These are phyloP conservation scores for Aaosphaeria pasadenensis DNA, from an alignment of 2,329 filamentous ascomycete species.

Conservation along the genomic window DNA sequence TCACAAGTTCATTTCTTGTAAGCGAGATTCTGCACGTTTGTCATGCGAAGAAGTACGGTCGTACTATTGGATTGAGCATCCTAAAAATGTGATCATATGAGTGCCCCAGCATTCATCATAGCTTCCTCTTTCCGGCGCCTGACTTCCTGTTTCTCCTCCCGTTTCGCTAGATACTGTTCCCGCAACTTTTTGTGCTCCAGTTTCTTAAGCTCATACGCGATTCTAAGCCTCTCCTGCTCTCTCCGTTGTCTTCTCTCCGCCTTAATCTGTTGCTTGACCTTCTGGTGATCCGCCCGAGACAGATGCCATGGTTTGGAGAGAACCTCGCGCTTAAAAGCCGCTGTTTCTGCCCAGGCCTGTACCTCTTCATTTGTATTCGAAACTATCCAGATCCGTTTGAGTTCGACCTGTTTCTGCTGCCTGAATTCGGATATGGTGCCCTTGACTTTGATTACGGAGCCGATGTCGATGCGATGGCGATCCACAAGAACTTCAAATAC, in stretches of 20 bases:
- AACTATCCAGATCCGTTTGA: slow-evolving; percentile 52
- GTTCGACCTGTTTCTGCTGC: slow-evolving; percentile 49
- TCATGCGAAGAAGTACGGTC: too few species aligned
- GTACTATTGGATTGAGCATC: too few species aligned
- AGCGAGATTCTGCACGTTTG: too few species aligned
- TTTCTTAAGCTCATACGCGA: slow-evolving; percentile 34
- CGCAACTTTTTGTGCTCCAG: slow-evolving; percentile 27
- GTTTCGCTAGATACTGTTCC: slow-evolving; percentile 25
- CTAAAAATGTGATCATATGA: slow-evolving; percentile 10
- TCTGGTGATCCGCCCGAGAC: slow-evolving; percentile 40
- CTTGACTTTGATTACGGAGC: slow-evolving; percentile 55
- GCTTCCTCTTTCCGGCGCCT: slow-evolving; percentile 41
- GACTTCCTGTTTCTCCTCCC: slow-evolving; percentile 42
- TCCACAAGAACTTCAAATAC: slow-evolving; percentile 41
- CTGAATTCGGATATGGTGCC: slow-evolving; percentile 55
- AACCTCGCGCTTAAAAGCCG: slow-evolving; percentile 48
- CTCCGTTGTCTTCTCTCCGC: slow-evolving; percentile 39
- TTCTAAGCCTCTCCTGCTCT: slow-evolving; percentile 28
- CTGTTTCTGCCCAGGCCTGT: slow-evolving; percentile 50
- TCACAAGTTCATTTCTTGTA: too few species aligned
- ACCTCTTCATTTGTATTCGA: slow-evolving; percentile 55
- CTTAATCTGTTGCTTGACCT: slow-evolving; percentile 39
- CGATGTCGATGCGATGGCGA: slow-evolving; percentile 38
- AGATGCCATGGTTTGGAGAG: slow-evolving; percentile 55
- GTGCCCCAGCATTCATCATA: slow-evolving; percentile 42